Evolutionary conservation across 1,284 basidiomycete genomes (phyloP), one percentile per base, ranked within the genome.

Genomic region (Marasmius fiardii): DNA sequence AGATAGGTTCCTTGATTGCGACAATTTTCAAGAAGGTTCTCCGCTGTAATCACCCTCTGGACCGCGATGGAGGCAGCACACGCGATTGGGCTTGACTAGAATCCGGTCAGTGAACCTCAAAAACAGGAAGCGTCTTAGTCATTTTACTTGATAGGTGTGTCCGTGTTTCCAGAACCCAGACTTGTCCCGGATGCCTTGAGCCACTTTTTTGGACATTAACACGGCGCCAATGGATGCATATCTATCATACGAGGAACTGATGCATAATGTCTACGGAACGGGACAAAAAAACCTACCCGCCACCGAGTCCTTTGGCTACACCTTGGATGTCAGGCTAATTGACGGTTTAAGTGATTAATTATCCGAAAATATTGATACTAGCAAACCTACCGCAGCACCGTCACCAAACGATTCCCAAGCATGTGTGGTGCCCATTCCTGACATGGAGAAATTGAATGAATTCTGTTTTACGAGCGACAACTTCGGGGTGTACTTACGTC

Each of bases 331-430:
- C 91, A 33, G 92, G 91, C 61, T 76, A 58, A 6, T 47, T 24
- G n/a, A 28, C 39, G 20, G 8, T 26, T 24, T 26, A n/a, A n/a
- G n/a, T 62, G 35, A n/a, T 33, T 50, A 35, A 23, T 35, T n/a
- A 56, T 12, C 24, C 33, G 33, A 21, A 23, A 23, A 35, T n/a
- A n/a, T n/a, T n/a, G 21, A 52, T 23, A 51, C 37, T 23, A 41
- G 43, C 4, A 56, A 49, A 62, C 72, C 49, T 57, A 77, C 77
- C 18, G 80, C 70, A 39, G 75, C 80, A 49, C 84, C 85, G 63
- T 93, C 91, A 52, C 90, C 90, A 61, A 84, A 86, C 35, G 81
- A 85, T 66, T 93, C 80, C 93, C 92, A 95, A 41, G 85, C 90
- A 64, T 95, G 93, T 47, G 92, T 64, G 1, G 90, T 91, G 1